Evolutionary conservation across 805 yeast genomes (phyloP).

Genomic region (Candida loeiensis): DNA sequence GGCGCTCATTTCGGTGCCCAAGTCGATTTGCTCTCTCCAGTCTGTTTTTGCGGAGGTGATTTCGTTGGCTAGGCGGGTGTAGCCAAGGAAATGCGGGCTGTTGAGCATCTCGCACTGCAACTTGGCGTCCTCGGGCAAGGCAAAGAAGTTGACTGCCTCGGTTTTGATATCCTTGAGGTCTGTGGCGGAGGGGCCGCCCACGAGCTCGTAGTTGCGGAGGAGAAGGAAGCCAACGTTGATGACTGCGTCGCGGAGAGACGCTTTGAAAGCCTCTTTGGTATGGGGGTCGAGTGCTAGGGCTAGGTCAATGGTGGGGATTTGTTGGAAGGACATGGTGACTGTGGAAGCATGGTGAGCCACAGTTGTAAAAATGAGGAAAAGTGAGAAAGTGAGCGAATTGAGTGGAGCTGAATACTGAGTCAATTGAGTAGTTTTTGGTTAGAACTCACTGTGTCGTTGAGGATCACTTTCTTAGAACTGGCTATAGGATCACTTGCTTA

Average conservation of each 20-base stretch:
- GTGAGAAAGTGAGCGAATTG: no score
- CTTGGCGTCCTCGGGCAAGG: constrained; percentile 45
- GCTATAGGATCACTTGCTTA: no score
- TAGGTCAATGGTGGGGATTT: constrained; percentile 47
- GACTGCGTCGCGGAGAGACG: constrained; percentile 42
- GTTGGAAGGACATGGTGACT: constrained; percentile 30
- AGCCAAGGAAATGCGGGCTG: constrained; percentile 59
- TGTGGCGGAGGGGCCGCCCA: constrained; percentile 38
- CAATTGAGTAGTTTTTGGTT: no score
- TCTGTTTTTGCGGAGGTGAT: constrained; percentile 52
- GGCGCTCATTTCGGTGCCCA: constrained; percentile 50
- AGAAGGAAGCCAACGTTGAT: constrained; percentile 55
- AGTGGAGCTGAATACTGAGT: no score
- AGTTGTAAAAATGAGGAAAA: not conserved
- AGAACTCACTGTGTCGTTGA: no score
- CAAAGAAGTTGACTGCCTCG: constrained; percentile 44
- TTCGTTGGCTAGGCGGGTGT: constrained; percentile 54
- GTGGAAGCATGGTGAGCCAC: not conserved
- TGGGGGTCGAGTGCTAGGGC: constrained; percentile 36
- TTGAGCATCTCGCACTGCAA: constrained; percentile 48
- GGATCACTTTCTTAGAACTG: no score
- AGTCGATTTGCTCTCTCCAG: constrained; percentile 61
- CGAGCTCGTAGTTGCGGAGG: constrained; percentile 33
- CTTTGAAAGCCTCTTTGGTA: constrained; percentile 42
- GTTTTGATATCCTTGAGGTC: constrained; percentile 35